Percentiles rank a stretch among this genome's conserved stretches.
These are phyloP conservation scores for Lepiota brunneoincarnata DNA, from an alignment of 768 basidiomycete genomes.

Conservation along the genomic window DNA sequence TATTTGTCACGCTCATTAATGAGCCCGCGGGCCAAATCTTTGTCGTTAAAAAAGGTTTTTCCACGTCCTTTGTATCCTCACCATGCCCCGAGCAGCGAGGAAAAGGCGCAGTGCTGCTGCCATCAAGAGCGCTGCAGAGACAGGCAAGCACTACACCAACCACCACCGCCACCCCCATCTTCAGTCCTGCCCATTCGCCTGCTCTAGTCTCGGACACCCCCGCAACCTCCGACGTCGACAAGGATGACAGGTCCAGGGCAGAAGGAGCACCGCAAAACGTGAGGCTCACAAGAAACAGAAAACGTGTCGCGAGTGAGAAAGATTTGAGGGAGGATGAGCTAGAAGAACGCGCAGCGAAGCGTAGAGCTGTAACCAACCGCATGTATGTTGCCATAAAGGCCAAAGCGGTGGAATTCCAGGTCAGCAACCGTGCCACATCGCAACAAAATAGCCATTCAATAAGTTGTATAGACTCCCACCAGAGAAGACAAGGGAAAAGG, in stretches of 20 bases:
- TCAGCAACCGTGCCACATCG: constrained; percentile 3
- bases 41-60: background rate
- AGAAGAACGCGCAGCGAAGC: constrained; percentile 27
- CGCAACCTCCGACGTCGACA: constrained; percentile 47
- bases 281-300: constrained; percentile 19
- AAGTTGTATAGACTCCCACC: constrained; percentile 13
- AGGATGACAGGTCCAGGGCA: constrained; percentile 17
- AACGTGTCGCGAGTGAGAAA: constrained; percentile 26
- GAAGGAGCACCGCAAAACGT: constrained; percentile 9
- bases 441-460: background rate
- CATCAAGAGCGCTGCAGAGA: background rate
- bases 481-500: constrained; percentile 33
- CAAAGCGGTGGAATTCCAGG: constrained; percentile 25
- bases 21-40: background rate
- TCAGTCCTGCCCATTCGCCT: constrained; percentile 45
- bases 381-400: constrained; percentile 32
- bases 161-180: constrained; percentile 46
- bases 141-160: constrained; percentile 28
- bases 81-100: constrained; percentile 2
- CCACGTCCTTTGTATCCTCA: constrained; percentile 2
- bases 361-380: constrained; percentile 30
- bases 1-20: constrained; percentile 9
- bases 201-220: constrained; percentile 48
- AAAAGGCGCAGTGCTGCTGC: background rate
- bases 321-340: constrained; percentile 20